Evolutionary conservation across 1,139 yeast species (phyloP), one percentile per base, ranked within the genome.

Genomic region (Candida glucosophila): DNA sequence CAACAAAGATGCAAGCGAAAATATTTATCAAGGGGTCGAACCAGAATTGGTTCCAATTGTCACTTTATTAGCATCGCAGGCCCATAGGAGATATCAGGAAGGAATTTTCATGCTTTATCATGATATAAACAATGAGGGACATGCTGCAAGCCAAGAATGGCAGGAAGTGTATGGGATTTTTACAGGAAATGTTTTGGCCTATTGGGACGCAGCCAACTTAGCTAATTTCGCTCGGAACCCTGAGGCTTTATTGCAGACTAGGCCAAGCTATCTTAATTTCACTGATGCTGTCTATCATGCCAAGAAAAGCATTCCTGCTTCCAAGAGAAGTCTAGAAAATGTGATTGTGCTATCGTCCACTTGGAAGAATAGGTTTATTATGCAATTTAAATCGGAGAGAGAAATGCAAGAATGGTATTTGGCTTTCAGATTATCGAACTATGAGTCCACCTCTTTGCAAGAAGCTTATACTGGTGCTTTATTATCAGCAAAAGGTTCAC

Each of bases 381-480:
- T 90, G 33, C 96, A 88, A 53, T 80, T 79, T 43, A 66, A 80
- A 28, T 61, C 77, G 11, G 53, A 54, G 28, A 71, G 61, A 20
- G 74, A 75, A 32, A 70, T 75, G 45, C 46, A 51, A 21, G 42
- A 45, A 32, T 90, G 97, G 97, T 73, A 78, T 34, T 67, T 86
- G 4, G 92, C 95, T 2, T 68, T 90, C 31, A 62, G 95, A 34
- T 61, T 90, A 35, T 67, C 94, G 13, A 69, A 74, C 29, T 86
- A 70, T 49, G 98, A 90, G 55, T 77, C 78, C 50, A 71, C 76
- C 15, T 61, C 85, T 13, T 62, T 90, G 31, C 97, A 90, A 55
- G 94, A 85, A 49, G 95, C 96, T 0, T 90, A 90, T 49, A 86
- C 98, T 0, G 98, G 95, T 5, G 95, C 96, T 0, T 60, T 90